phyloP scores from a whole-genome alignment of 2,329 filamentous ascomycete species.

The Pseudogymnoascus sp. region DNA sequence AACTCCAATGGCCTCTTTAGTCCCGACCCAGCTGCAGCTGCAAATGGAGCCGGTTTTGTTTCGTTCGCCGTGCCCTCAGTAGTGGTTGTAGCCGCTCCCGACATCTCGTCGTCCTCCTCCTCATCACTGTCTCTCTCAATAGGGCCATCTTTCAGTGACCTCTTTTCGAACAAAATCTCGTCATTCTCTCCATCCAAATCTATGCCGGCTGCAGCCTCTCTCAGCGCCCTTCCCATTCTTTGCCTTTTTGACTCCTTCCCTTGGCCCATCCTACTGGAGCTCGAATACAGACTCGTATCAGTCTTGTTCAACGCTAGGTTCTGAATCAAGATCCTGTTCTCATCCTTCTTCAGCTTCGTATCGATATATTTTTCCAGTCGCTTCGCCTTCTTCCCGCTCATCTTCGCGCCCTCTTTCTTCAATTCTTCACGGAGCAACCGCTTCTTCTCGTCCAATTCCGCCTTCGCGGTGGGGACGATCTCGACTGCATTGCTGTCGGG shows the following conservation, averaged over 20 bases:
- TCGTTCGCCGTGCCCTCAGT: conserved; percentile 6
- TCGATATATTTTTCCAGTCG: conserved; percentile 65
- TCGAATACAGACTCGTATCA: conserved; percentile 73
- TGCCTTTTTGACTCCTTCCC: conserved; percentile 64
- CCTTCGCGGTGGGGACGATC: conserved; percentile 38
- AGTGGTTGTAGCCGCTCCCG: conserved; percentile 11
- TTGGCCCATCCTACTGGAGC: conserved; percentile 67
- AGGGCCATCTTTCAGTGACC: conserved; percentile 24
- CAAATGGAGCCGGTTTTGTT: background rate
- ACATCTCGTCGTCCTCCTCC: conserved; percentile 21
- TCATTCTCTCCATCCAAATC: conserved; percentile 34
- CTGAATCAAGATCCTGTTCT: conserved; percentile 74
- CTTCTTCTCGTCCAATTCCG: conserved; percentile 44
- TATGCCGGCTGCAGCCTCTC: conserved; percentile 55
- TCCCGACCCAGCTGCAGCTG: conserved; percentile 35
- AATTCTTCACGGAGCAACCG: conserved; percentile 47
- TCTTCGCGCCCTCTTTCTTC: conserved; percentile 41
- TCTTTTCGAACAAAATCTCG: conserved; percentile 44
- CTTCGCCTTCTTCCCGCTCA: conserved; percentile 58
- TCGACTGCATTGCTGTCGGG: conserved; percentile 47
- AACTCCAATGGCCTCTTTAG: conserved; percentile 79
- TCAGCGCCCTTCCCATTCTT: conserved; percentile 52
- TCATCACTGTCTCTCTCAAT: conserved; percentile 25
- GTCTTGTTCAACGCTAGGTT: conserved; percentile 72
- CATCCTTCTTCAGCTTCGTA: conserved; percentile 88